Evolutionary conservation across 345 rosid species (phyloP).

Genomic region (Psidium friedrichsthalianum): DNA sequence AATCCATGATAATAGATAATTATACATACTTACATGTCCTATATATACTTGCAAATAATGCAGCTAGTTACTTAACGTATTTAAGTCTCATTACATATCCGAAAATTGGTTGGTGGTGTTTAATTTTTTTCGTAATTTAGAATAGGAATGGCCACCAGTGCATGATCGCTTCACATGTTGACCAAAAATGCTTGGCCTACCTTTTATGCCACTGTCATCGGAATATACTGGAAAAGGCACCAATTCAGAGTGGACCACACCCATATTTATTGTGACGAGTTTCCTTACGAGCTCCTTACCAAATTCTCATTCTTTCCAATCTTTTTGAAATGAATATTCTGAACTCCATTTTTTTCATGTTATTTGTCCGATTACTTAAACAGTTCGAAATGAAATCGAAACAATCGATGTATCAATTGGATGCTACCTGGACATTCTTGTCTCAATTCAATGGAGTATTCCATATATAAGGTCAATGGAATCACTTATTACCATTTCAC

Average conservation of each 20-base stretch:
- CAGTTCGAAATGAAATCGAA: accelerated
- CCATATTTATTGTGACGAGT: too few relatives aligned
- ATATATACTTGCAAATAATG: not conserved
- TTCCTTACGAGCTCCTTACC: not conserved
- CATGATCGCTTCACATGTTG: not conserved
- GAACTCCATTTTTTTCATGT: not conserved
- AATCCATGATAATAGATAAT: too few relatives aligned
- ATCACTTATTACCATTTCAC: too few relatives aligned
- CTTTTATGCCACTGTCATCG: not conserved
- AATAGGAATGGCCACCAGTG: not conserved
- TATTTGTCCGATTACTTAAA: not conserved
- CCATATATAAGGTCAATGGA: too few relatives aligned
- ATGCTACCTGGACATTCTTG: too few relatives aligned
- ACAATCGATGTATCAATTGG: not conserved
- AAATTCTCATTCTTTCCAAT: not conserved
- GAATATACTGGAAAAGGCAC: not conserved
- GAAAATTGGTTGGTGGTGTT: not conserved
- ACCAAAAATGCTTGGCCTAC: not conserved
- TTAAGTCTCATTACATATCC: not conserved
- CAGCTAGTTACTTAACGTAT: not conserved
- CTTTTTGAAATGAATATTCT: not conserved
- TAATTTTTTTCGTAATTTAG: not conserved
- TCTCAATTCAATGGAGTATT: too few relatives aligned
- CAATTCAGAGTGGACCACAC: not conserved
- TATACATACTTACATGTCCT: too few relatives aligned